A percentile compares a stretch with the other conserved stretches of the same genome.
phyloP scores from a whole-genome alignment of 148 eudicot species.

The Camellia granthamiana region DNA sequence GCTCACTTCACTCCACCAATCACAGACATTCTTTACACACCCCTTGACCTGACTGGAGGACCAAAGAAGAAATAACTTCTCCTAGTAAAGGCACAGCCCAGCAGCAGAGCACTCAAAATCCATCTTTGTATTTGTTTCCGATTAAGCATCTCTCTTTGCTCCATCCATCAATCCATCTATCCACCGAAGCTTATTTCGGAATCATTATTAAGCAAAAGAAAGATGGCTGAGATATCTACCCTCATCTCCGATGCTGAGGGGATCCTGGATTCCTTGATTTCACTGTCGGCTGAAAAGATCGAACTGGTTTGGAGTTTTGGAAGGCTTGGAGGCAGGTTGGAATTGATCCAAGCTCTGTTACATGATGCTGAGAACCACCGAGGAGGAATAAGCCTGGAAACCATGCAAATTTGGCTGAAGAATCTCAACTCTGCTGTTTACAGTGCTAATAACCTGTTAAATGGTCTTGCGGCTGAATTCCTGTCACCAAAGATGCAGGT shows the following conservation, averaged over 20 bases:
- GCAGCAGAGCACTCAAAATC: too few species aligned
- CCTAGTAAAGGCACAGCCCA: too few species aligned
- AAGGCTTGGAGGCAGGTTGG: not conserved
- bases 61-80: too few species aligned
- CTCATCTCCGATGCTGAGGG: not conserved
- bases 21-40: too few species aligned
- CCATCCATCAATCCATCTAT: too few species aligned
- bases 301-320: not conserved
- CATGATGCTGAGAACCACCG: not conserved
- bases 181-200: too few species aligned
- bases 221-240: not conserved
- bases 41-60: too few species aligned
- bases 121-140: too few species aligned
- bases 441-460: not conserved
- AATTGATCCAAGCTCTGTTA: not conserved
- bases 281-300: not conserved
- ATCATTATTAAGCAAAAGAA: not conserved
- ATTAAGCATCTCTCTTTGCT: too few species aligned
- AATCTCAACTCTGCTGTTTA: not conserved
- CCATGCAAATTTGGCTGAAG: not conserved
- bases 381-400: not conserved
- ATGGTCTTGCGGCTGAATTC: not conserved
- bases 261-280: not conserved
- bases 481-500: not conserved
- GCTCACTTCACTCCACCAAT: too few species aligned